Base-by-base conservation (phyloP, 306 rosid species). In the Medicago arabica region DNA sequence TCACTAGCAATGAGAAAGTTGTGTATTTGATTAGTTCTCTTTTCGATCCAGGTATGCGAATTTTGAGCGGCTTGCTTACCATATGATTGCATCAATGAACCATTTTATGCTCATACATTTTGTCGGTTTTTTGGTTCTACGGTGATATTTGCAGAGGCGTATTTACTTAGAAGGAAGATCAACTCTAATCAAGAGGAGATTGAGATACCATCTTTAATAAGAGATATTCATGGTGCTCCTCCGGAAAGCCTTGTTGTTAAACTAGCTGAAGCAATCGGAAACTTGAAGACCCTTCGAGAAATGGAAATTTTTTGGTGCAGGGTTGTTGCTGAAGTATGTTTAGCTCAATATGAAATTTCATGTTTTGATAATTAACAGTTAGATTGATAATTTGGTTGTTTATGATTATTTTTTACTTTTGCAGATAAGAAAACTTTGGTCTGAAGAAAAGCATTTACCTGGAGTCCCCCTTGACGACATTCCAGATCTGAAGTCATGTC, bases 211-310 rank as follows among this genome's bases (percentile, higher is more conserved):
- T 85, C 83, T 73, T 84, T 90, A 69, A 81, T 86, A 17, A 90
- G 85, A 86, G 99, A 92, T 80, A 84, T 92, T 82, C 98, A 92
- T 51, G 96, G 99, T 81, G 88, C 99, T 75, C 99, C 99, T 81
- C 88, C 88, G 41, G 93, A 90, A 76, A 90, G 97, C 87, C 86
- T 96, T 19, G 80, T 92, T 80, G 97, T 88, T 77, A 92, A 92
- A 86, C 83, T 96, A 59, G 97, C 98, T 72, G 98, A 90, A 92
- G 91, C 89, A 43, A 82, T 89, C 4, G 99, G 99, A 81, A 92
- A 81, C 92, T 92, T 92, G 79, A 85, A 72, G 85, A 79, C 83
- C 40, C 76, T 90, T 40, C 85, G 76, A 75, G 86, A 89, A 85
- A 92, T 92, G 96, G 84, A 89, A 38, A 78, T 92, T 59, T 96